These are phyloP conservation scores for Dioscorea dumetorum DNA, from an alignment of 106 monocot genomes.

Conservation along the genomic window DNA sequence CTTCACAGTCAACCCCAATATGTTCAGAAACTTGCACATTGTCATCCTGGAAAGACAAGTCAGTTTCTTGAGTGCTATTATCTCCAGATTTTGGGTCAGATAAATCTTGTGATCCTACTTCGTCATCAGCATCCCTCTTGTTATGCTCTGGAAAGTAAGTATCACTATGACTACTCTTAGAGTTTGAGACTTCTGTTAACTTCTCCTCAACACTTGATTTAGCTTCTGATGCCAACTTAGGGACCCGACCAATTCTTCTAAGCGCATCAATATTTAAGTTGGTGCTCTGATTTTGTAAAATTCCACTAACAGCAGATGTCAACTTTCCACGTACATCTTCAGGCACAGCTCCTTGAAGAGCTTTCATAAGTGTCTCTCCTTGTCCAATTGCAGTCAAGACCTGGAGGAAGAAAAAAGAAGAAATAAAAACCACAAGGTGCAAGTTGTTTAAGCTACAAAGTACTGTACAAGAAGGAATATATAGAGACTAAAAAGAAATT, in stretches of 20 bases:
- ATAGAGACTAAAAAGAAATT: no score
- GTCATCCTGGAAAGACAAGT: constrained; percentile 23
- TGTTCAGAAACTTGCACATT: constrained; percentile 27
- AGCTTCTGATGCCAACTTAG: constrained; percentile 20
- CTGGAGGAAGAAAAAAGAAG: constrained; percentile 20
- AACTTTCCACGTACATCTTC: constrained; percentile 94
- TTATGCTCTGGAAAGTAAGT: constrained; percentile 14
- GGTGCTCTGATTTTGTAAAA: constrained; percentile 51
- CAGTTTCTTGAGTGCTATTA: constrained; percentile 6
- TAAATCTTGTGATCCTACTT: constrained; percentile 14
- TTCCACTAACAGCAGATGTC: constrained; percentile 53
- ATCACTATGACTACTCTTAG: constrained; percentile 10
- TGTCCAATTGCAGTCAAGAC: constrained; percentile 68
- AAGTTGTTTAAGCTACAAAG: no score
- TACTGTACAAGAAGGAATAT: no score
- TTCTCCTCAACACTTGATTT: constrained; percentile 44
- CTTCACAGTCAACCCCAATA: constrained; percentile 22
- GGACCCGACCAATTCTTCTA: constrained; percentile 36
- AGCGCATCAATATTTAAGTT: constrained; percentile 49
- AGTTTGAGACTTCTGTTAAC: constrained; percentile 22
- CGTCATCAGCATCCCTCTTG: constrained; percentile 12
- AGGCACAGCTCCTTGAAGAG: constrained; percentile 83
- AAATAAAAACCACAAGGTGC: background rate
- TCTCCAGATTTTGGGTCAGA: constrained; percentile 1
- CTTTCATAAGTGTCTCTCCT: constrained; percentile 91